phyloP scores from a whole-genome alignment of 2,329 filamentous ascomycete genomes.

The Hymenoscyphus salicellus region DNA sequence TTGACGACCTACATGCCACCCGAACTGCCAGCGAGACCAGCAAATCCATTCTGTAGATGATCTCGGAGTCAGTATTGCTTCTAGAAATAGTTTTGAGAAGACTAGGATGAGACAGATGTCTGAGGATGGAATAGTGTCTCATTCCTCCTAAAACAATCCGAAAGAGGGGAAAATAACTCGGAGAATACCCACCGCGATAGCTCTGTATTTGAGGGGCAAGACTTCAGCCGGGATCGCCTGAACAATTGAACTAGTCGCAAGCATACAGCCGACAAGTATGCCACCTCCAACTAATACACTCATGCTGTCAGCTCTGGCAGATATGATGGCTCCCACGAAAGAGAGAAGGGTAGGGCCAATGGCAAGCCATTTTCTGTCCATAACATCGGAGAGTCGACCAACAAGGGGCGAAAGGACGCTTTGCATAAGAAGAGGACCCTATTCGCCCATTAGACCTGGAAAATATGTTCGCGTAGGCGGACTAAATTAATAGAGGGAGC shows the following conservation, averaged over 20 bases:
- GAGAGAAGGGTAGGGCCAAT: slow-evolving; percentile 52
- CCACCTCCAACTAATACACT: slow-evolving; percentile 55
- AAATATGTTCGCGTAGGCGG: neutral
- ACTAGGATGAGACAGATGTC: too few species aligned
- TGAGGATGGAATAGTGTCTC: too few species aligned
- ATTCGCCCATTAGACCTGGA: neutral
- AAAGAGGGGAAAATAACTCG: too few species aligned
- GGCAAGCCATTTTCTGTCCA: slow-evolving; percentile 54
- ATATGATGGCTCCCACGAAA: slow-evolving; percentile 52
- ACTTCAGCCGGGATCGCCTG: slow-evolving; percentile 56
- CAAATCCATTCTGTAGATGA: slow-evolving; percentile 55
- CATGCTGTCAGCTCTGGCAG: slow-evolving; percentile 54
- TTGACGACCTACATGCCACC: slow-evolving; percentile 48
- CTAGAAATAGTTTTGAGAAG: too few species aligned
- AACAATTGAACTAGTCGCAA: slow-evolving; percentile 54
- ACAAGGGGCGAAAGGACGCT: slow-evolving; percentile 54
- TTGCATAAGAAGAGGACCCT: slow-evolving; percentile 58
- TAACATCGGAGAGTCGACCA: slow-evolving; percentile 54
- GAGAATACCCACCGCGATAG: too few species aligned
- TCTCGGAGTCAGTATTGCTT: too few species aligned
- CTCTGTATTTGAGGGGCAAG: slow-evolving; percentile 54
- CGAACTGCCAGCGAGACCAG: slow-evolving; percentile 49
- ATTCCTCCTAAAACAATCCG: too few species aligned
- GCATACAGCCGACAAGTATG: slow-evolving; percentile 53
- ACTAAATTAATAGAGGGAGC: neutral